phyloP scores from a whole-genome alignment of 768 basidiomycete species.

The Pulveroboletus sp. region DNA sequence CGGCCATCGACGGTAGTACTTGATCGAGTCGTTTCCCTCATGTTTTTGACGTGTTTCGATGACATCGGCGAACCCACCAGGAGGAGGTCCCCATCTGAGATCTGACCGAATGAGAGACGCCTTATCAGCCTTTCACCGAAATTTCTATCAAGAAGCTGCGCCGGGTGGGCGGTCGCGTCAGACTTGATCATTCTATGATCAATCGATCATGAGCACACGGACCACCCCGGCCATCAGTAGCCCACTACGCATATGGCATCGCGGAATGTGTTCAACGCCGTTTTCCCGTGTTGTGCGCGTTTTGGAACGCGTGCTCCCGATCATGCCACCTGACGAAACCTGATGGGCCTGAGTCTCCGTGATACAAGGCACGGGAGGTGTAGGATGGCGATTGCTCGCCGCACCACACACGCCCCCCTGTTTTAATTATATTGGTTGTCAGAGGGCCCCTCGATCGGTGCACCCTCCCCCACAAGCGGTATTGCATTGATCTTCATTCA shows the following conservation, averaged over 20 bases:
- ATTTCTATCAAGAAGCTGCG: constrained; percentile 10
- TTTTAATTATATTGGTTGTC: not conserved
- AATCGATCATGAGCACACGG: constrained; percentile 17
- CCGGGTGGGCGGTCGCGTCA: constrained; percentile 9
- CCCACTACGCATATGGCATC: constrained; percentile 5
- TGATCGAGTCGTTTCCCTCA: constrained; percentile 19
- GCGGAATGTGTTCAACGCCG: constrained; percentile 25
- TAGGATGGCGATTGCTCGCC: constrained; percentile 5
- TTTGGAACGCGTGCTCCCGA: constrained; percentile 9
- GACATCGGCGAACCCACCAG: constrained; percentile 20
- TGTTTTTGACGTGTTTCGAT: constrained; percentile 26
- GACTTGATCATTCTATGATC: constrained; percentile 19
- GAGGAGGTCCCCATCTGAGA: constrained; percentile 26
- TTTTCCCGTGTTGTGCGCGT: constrained; percentile 16
- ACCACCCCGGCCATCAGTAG: constrained; percentile 12
- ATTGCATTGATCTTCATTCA: no score
- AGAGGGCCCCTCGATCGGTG: not conserved
- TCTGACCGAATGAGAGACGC: constrained; percentile 8
- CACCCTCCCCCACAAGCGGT: not conserved
- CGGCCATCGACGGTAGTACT: no score
- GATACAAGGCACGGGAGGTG: constrained; percentile 9
- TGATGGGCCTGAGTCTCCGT: constrained; percentile 12
- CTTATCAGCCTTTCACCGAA: constrained; percentile 32
- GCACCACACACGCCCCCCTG: not conserved
- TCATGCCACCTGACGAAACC: constrained; percentile 11